These are phyloP conservation scores for Didymella arachidicola DNA, from an alignment of 2,329 filamentous ascomycete species.

Conservation along the genomic window DNA sequence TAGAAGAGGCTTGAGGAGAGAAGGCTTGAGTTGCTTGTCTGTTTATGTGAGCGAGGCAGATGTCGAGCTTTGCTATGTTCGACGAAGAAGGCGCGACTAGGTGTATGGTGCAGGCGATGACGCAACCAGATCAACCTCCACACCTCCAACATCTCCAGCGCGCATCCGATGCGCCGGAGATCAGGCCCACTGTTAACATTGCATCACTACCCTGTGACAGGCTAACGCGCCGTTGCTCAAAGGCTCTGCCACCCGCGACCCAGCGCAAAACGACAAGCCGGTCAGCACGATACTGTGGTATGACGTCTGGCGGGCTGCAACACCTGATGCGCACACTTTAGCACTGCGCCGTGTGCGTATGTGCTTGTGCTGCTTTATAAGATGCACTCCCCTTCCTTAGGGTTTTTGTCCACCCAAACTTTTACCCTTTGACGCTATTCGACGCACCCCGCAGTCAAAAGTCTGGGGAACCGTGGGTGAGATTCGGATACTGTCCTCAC, in stretches of 20 bases:
- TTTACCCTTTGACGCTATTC: no score
- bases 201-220: constrained; percentile 17
- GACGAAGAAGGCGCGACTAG: background rate
- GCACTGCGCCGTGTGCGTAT: constrained; percentile 3
- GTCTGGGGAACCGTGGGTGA: constrained; percentile 13
- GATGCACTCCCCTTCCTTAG: constrained; percentile 2
- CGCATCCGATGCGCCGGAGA: background rate
- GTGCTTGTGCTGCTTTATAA: constrained; percentile 13
- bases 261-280: constrained; percentile 11
- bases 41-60: no score
- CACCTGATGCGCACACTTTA: constrained; percentile 8
- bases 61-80: background rate
- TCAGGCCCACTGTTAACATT: constrained; percentile 11
- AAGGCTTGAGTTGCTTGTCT: background rate
- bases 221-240: constrained; percentile 8
- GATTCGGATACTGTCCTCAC: background rate
- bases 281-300: constrained; percentile 8
- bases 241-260: constrained; percentile 6
- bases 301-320: constrained; percentile 14
- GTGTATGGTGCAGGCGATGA: background rate
- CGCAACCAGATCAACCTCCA: constrained; percentile 1
- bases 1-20: constrained; percentile 6
- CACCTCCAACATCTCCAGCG: background rate
- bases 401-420: background rate
- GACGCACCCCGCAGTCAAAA: constrained; percentile 14